Evolutionary conservation across 2,329 filamentous ascomycete genomes (phyloP).

Genomic region (Ceratocystis lukuohia): DNA sequence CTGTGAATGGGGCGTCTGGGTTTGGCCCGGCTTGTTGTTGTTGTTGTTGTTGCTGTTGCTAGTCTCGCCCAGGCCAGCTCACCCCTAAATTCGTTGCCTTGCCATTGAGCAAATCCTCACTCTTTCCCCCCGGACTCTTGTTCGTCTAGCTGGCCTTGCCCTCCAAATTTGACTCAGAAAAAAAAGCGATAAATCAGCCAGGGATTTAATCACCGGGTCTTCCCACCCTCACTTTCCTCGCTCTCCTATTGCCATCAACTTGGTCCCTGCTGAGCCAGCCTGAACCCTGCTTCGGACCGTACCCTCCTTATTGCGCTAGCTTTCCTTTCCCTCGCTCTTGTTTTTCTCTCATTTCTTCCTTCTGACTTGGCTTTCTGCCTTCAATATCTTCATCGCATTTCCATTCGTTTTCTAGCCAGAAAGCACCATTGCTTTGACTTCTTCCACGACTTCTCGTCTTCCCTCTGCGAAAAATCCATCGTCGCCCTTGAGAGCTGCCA

Average conservation of each 20-base stretch:
- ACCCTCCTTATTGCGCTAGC: not conserved
- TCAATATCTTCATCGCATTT: slow-evolving; percentile 5
- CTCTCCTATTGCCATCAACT: not conserved
- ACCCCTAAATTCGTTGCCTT: too few relatives aligned
- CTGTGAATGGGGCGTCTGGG: not conserved
- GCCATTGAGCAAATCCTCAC: too few relatives aligned
- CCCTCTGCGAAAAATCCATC: not conserved
- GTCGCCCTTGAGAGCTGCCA: not conserved
- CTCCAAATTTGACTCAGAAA: too few relatives aligned
- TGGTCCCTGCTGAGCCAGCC: not conserved
- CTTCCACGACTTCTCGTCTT: not conserved
- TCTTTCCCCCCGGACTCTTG: too few relatives aligned
- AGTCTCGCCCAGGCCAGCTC: too few relatives aligned
- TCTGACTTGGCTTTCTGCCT: slow-evolving; percentile 5
- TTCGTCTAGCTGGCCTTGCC: too few relatives aligned
- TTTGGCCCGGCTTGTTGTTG: too few relatives aligned
- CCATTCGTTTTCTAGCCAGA: not conserved
- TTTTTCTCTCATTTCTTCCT: not conserved
- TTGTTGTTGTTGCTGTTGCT: too few relatives aligned
- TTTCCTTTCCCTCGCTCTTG: not conserved
- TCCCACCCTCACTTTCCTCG: not conserved
- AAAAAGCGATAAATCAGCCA: too few relatives aligned
- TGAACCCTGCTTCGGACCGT: slow-evolving; percentile 1
- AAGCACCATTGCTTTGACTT: not conserved
- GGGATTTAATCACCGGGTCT: not conserved